Evolutionary conservation across 1,284 basidiomycete species (phyloP).

Genomic region (Macrocystidia cucumis): DNA sequence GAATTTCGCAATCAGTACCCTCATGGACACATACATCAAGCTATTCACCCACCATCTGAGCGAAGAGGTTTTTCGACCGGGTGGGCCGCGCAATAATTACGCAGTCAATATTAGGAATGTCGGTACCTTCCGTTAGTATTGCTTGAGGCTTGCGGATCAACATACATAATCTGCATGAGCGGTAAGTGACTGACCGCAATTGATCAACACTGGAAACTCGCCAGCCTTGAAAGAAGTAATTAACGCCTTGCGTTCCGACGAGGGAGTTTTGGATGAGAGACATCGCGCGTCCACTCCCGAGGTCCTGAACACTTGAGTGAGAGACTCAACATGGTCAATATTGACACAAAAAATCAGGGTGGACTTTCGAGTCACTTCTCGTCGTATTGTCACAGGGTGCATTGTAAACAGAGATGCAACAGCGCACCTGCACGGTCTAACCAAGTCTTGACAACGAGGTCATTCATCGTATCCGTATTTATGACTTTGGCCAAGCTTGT

Average conservation of each 20-base stretch:
- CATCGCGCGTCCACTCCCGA: constrained; percentile 86
- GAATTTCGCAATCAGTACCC: background rate
- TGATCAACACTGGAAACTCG: constrained; percentile 82
- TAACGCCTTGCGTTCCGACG: constrained; percentile 55
- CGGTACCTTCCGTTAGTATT: constrained; percentile 87
- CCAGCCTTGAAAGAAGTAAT: constrained; percentile 67
- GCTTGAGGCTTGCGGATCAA: constrained; percentile 31
- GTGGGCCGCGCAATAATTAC: constrained; percentile 85
- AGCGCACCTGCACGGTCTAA: constrained; percentile 66
- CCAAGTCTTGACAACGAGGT: constrained; percentile 75
- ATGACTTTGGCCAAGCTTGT: constrained; percentile 72
- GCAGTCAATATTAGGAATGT: constrained; percentile 91
- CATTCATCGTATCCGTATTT: constrained; percentile 72
- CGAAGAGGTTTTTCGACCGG: constrained; percentile 81
- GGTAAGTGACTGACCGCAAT: constrained; percentile 61
- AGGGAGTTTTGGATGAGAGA: constrained; percentile 68
- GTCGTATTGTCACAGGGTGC: no score
- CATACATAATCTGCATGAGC: background rate
- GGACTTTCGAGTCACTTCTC: constrained; percentile 60
- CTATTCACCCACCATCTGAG: constrained; percentile 75
- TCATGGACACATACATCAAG: background rate
- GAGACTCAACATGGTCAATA: constrained; percentile 71
- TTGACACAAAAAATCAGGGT: constrained; percentile 92
- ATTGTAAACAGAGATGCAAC: constrained; percentile 5
- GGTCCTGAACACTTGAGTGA: constrained; percentile 69